phyloP scores from a whole-genome alignment of 345 rosid genomes.

The Sisymbrium irio region DNA sequence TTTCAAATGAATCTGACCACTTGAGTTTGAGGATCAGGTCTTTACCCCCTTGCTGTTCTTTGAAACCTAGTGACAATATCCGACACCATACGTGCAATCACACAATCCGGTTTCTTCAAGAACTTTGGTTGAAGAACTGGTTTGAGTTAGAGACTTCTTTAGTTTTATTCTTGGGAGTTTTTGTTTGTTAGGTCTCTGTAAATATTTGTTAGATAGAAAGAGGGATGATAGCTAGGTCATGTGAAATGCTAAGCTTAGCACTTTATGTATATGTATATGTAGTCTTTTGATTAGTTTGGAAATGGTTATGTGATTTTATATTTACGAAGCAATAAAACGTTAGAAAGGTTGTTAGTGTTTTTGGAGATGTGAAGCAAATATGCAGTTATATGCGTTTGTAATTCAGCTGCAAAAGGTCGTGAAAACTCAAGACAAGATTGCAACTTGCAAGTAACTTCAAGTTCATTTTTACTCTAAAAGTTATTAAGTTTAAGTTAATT shows the following conservation, averaged over 20 bases:
- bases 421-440: no score
- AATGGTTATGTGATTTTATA: not conserved
- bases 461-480: no score
- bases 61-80: not conserved
- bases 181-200: conserved; percentile 8
- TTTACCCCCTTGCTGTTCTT: not conserved
- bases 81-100: not conserved
- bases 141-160: not conserved
- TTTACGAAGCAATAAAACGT: not conserved
- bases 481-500: no score
- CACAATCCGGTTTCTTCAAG: conserved; percentile 13
- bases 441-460: no score
- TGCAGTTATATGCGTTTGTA: no score
- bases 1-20: conserved; percentile 14
- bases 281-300: not conserved
- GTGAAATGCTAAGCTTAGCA: not conserved
- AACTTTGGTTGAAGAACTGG: conserved; percentile 18
- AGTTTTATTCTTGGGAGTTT: not conserved
- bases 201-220: conserved; percentile 13
- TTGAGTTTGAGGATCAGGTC: not conserved
- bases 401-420: no score
- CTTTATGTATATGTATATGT: not conserved
- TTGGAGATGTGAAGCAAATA: no score
- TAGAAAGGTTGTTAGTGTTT: not conserved
- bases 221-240: not conserved